Evolutionary conservation across 352 stramenopile genomes (phyloP).

Genomic region (Phytophthora pluvialis): DNA sequence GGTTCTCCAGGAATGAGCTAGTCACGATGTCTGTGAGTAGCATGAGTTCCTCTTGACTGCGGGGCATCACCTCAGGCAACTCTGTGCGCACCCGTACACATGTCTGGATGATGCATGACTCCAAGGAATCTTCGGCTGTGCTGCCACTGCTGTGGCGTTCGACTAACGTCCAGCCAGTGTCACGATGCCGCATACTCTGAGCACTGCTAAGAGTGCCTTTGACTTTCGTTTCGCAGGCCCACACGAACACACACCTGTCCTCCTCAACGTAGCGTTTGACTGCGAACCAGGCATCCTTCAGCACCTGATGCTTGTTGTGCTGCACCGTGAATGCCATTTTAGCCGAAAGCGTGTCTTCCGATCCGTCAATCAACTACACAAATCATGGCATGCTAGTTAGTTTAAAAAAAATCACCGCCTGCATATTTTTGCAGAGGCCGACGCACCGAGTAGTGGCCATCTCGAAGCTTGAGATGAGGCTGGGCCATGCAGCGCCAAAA

Average conservation of each 20-base stretch:
- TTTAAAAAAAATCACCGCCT: too few relatives aligned
- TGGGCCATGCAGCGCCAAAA: conserved; percentile 37
- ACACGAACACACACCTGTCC: conserved; percentile 34
- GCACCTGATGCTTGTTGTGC: conserved; percentile 28
- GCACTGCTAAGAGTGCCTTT: conserved; percentile 35
- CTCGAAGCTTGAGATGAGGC: conserved; percentile 29
- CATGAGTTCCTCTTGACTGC: conserved; percentile 34
- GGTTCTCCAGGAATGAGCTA: conserved; percentile 33
- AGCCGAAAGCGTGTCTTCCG: conserved; percentile 37
- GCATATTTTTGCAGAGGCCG: too few relatives aligned
- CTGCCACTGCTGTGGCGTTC: not conserved
- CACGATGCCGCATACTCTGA: conserved; percentile 29
- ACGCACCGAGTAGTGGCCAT: conserved; percentile 42
- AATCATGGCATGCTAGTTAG: too few relatives aligned
- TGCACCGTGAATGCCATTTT: conserved; percentile 41
- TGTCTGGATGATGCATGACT: conserved; percentile 34
- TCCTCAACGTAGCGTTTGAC: conserved; percentile 33
- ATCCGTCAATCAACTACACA: conserved; percentile 28
- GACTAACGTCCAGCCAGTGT: conserved; percentile 34
- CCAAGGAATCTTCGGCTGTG: not conserved
- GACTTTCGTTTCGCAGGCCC: conserved; percentile 35
- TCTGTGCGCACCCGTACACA: conserved; percentile 36
- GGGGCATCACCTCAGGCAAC: conserved; percentile 24
- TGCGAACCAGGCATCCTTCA: conserved; percentile 38
- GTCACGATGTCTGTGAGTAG: conserved; percentile 37